A percentile compares a stretch with the other conserved stretches of the same genome.
Evolutionary conservation across 2,329 filamentous ascomycete genomes (phyloP).

Genomic region (Aspergillaceae sp.): DNA sequence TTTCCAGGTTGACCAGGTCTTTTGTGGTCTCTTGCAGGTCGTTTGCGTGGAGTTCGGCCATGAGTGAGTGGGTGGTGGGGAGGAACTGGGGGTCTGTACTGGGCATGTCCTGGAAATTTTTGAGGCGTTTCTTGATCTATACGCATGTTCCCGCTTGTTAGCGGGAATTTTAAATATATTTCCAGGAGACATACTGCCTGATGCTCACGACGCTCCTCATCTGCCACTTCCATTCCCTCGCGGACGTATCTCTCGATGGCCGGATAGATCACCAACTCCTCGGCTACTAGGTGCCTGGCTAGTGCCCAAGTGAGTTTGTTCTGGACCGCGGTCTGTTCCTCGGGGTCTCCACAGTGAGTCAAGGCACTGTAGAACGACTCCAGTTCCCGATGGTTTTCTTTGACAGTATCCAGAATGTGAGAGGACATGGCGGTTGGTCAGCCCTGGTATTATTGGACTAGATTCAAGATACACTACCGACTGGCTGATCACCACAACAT

Average conservation of each 20-base stretch:
- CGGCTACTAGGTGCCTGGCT: constrained; percentile 41
- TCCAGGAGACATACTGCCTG: constrained; percentile 25
- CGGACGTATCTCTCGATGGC: constrained; percentile 43
- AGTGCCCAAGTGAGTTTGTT: constrained; percentile 48
- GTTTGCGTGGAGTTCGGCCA: constrained; percentile 38
- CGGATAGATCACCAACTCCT: constrained; percentile 47
- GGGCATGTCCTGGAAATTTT: constrained; percentile 42
- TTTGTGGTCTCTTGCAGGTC: constrained; percentile 45
- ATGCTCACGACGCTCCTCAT: constrained; percentile 42
- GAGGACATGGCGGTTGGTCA: constrained; percentile 2
- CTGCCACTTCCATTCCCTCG: constrained; percentile 37
- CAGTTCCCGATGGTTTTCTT: constrained; percentile 32
- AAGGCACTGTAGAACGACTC: constrained; percentile 36
- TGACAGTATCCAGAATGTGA: constrained; percentile 29
- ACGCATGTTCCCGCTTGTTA: constrained; percentile 2
- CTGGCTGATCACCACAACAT: too few relatives aligned
- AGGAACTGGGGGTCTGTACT: constrained; percentile 36
- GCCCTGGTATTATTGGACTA: neutral
- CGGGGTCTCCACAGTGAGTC: constrained; percentile 30
- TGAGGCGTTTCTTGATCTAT: constrained; percentile 46
- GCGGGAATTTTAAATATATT: neutral
- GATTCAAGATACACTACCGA: too few relatives aligned
- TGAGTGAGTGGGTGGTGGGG: constrained; percentile 36
- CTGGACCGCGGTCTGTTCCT: constrained; percentile 36
- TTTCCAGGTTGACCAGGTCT: constrained; percentile 44